Percentiles rank a stretch among this genome's conserved stretches.
Evolutionary conservation across 768 basidiomycete species (phyloP).

Genomic region (Termitomyces sp.): DNA sequence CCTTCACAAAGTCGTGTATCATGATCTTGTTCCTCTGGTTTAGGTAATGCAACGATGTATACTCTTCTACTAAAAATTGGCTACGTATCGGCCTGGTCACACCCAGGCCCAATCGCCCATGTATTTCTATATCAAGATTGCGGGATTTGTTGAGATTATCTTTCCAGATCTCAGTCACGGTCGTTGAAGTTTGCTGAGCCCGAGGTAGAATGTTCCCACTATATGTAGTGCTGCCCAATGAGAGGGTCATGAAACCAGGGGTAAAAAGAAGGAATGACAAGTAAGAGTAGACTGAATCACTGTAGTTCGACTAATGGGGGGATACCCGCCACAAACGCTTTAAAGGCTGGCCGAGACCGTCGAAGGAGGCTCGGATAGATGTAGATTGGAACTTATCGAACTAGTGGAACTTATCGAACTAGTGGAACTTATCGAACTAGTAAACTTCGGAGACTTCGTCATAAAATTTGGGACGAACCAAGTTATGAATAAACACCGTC

Average conservation of each 20-base stretch:
- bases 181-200: neutral
- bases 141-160: neutral
- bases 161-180: too few species aligned
- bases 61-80: neutral
- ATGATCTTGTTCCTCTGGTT: slow-evolving; percentile 6
- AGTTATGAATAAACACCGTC: too few species aligned
- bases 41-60: neutral
- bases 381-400: too few species aligned
- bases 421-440: too few species aligned
- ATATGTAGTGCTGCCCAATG: neutral
- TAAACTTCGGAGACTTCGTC: too few species aligned
- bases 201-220: neutral
- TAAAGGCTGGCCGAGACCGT: neutral
- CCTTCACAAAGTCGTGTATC: slow-evolving; percentile 33
- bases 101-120: neutral
- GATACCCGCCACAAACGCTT: slow-evolving; percentile 6
- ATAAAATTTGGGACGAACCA: too few species aligned
- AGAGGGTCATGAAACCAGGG: neutral
- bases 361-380: too few species aligned
- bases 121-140: neutral
- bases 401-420: too few species aligned
- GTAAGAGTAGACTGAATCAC: neutral
- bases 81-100: neutral
- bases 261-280: neutral
- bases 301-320: neutral